phyloP scores from a whole-genome alignment of 805 yeast species.

The Wickerhamomyces bisporus region DNA sequence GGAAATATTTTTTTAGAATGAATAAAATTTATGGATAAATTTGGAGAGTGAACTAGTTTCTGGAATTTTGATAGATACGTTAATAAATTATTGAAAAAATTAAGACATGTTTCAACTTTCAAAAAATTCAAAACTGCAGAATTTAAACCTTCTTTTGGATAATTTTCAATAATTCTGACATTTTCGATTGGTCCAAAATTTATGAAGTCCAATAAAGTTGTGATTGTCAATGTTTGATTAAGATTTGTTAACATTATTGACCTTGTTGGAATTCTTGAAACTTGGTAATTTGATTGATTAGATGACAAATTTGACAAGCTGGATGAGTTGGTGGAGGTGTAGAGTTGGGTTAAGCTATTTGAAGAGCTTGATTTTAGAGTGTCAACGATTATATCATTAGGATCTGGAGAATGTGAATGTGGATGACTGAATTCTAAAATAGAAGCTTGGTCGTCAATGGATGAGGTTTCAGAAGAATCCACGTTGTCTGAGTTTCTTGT shows the following conservation, averaged over 20 bases:
- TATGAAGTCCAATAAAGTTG: constrained; percentile 38
- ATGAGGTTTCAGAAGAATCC: constrained; percentile 1
- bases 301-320: constrained; percentile 5
- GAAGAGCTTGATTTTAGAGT: constrained; percentile 6
- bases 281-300: constrained; percentile 7
- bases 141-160: constrained; percentile 20
- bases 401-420: neutral
- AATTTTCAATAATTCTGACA: constrained; percentile 35
- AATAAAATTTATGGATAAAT: constrained; percentile 31
- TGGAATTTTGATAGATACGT: constrained; percentile 33
- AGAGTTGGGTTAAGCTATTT: constrained; percentile 3
- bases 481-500: neutral
- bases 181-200: constrained; percentile 62
- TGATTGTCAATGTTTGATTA: constrained; percentile 13
- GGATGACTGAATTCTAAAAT: neutral
- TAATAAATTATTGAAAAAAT: constrained; percentile 32
- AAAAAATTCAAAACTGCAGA: constrained; percentile 21
- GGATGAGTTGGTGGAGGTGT: neutral
- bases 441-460: constrained; percentile 1
- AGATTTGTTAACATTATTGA: constrained; percentile 21
- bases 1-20: constrained; percentile 23
- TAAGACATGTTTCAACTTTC: constrained; percentile 30
- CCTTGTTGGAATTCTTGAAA: constrained; percentile 20
- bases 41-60: constrained; percentile 33
- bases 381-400: neutral